Conservation (phyloP, 1,139 yeast species). For the Starmera stellimalicola region DNA sequence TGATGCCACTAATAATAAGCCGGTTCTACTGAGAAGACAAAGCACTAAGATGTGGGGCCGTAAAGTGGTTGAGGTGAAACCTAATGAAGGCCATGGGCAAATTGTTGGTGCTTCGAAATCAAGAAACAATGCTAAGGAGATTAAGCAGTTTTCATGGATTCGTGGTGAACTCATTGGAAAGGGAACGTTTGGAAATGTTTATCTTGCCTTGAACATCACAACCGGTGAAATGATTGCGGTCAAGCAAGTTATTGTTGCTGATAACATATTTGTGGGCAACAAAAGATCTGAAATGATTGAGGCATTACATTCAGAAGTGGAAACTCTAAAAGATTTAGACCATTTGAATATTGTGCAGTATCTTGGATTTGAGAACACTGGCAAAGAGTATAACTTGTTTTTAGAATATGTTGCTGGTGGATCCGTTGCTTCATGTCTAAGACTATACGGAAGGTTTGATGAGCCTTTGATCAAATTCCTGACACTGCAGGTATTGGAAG, state of each 20-base stretch:
- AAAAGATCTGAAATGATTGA: conserved; percentile 56
- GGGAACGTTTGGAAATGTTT: conserved; percentile 97
- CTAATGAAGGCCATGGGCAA: conserved; percentile 44
- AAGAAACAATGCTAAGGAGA: conserved; percentile 50
- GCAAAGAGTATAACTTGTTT: conserved; percentile 71
- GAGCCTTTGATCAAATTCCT: conserved; percentile 65
- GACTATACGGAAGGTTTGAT: conserved; percentile 79
- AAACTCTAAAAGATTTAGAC: conserved; percentile 88
- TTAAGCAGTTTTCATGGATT: conserved; percentile 83
- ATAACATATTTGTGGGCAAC: conserved; percentile 26
- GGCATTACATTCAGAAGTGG: conserved; percentile 85
- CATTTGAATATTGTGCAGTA: conserved; percentile 94
- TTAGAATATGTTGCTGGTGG: conserved; percentile 98
- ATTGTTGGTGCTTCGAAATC: conserved; percentile 45
- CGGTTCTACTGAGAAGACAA: conserved; percentile 45
- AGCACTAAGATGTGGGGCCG: conserved; percentile 99
- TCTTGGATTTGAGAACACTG: conserved; percentile 79
- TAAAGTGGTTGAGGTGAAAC: conserved; percentile 81
- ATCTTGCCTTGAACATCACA: conserved; percentile 84
- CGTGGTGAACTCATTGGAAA: conserved; percentile 95
- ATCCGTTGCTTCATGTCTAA: conserved; percentile 78
- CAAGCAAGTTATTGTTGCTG: conserved; percentile 77
- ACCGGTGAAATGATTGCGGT: conserved; percentile 99
- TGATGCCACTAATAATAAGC: no score
- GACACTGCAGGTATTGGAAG: conserved; percentile 73